These are phyloP conservation scores for Magnaporthiopsis rhizophila DNA, from an alignment of 2,329 filamentous ascomycete species.

Conservation along the genomic window DNA sequence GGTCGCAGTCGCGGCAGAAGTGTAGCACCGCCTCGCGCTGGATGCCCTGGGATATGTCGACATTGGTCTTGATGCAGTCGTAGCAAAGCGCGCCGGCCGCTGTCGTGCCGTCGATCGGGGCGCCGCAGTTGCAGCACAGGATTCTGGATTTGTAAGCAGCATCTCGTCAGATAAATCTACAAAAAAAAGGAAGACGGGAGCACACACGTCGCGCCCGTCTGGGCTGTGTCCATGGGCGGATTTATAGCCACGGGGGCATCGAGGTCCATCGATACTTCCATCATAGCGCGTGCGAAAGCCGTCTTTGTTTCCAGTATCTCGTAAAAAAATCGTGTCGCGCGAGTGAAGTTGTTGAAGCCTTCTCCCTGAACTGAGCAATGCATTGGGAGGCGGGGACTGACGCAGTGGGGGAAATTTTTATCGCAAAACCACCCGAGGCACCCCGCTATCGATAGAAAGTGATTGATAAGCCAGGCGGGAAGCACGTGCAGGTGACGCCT, in stretches of 20 bases:
- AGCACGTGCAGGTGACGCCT: not conserved
- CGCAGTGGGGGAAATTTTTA: not conserved
- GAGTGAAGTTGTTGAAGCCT: not conserved
- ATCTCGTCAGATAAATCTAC: slow-evolving; percentile 9
- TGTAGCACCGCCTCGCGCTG: slow-evolving; percentile 85
- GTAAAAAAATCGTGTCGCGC: slow-evolving; percentile 4
- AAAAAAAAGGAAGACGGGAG: not conserved
- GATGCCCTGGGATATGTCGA: slow-evolving; percentile 87
- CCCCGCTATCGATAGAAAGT: not conserved
- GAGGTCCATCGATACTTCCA: slow-evolving; percentile 21
- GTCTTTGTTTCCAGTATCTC: slow-evolving; percentile 8
- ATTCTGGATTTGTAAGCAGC: slow-evolving; percentile 46
- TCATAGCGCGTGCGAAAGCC: not conserved
- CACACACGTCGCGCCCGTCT: slow-evolving; percentile 24
- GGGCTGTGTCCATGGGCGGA: slow-evolving; percentile 15
- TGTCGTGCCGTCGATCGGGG: slow-evolving; percentile 85
- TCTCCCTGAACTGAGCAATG: not conserved
- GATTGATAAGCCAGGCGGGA: not conserved
- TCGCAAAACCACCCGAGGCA: not conserved
- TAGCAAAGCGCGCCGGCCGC: slow-evolving; percentile 84
- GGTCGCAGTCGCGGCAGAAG: slow-evolving; percentile 89
- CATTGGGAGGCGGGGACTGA: not conserved
- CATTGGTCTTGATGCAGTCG: slow-evolving; percentile 89
- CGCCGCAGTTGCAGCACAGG: slow-evolving; percentile 96
- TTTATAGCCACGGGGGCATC: slow-evolving; percentile 23